Evolutionary conservation across 208 protist species (phyloP).

Genomic region (Angomonas deanei): DNA sequence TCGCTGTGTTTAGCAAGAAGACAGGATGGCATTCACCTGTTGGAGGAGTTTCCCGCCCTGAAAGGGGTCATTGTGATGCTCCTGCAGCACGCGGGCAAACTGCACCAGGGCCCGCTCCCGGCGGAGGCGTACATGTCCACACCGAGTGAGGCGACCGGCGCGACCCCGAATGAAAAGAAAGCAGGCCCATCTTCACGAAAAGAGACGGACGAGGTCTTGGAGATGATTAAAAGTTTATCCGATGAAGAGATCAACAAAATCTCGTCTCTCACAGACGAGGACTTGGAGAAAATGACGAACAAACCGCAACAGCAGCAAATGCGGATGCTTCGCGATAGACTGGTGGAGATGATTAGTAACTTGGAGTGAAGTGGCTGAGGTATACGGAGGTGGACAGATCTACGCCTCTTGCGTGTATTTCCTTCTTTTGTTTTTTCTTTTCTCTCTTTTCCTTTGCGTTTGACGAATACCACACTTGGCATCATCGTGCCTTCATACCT

Average conservation of each 20-base stretch:
- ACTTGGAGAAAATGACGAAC: slow-evolving; percentile 61
- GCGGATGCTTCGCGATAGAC: slow-evolving; percentile 42
- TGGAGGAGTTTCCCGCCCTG: slow-evolving; percentile 64
- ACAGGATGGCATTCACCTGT: slow-evolving; percentile 49
- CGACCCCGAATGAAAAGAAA: not conserved
- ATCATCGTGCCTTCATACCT: no score
- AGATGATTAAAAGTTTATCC: slow-evolving; percentile 67
- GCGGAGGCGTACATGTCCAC: slow-evolving; percentile 31
- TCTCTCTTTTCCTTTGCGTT: no score
- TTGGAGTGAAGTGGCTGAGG: slow-evolving; percentile 26
- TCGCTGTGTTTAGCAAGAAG: slow-evolving; percentile 69
- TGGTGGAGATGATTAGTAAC: slow-evolving; percentile 60
- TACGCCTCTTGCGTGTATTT: not conserved
- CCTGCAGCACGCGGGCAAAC: slow-evolving; percentile 72
- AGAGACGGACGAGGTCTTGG: slow-evolving; percentile 65
- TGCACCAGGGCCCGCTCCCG: slow-evolving; percentile 42
- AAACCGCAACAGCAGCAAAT: slow-evolving; percentile 58
- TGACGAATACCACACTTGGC: no score
- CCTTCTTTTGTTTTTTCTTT: slow-evolving; percentile 5
- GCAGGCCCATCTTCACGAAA: slow-evolving; percentile 19
- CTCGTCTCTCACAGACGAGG: slow-evolving; percentile 48
- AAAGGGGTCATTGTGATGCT: slow-evolving; percentile 70
- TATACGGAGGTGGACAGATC: not conserved
- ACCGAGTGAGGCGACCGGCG: not conserved
- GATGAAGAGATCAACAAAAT: slow-evolving; percentile 79